Percentiles rank a stretch among this genome's conserved stretches.
Evolutionary conservation across 192 early-diverging fungal species (phyloP).

Genomic region (Dimargaris verticillata): DNA sequence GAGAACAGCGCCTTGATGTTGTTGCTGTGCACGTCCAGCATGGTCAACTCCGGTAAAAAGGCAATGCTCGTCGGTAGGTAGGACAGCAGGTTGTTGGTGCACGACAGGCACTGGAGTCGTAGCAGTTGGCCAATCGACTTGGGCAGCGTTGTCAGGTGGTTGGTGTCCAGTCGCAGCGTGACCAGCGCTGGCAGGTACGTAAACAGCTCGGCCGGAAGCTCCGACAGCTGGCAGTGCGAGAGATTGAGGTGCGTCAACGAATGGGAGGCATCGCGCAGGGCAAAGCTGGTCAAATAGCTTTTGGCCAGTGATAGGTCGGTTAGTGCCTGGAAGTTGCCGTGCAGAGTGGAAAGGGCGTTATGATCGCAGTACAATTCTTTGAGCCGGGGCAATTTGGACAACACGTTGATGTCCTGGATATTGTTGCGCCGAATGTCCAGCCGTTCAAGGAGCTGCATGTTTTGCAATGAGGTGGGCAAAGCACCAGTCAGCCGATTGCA

Average conservation of each 20-base stretch:
- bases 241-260: conserved; percentile 33
- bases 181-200: conserved; percentile 35
- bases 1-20: conserved; percentile 51
- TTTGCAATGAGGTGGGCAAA: conserved; percentile 41
- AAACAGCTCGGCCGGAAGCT: conserved; percentile 42
- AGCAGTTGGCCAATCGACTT: conserved; percentile 34
- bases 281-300: conserved; percentile 55
- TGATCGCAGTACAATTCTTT: conserved; percentile 51
- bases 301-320: conserved; percentile 38
- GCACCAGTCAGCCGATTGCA: conserved; percentile 60
- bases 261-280: conserved; percentile 26
- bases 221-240: conserved; percentile 51
- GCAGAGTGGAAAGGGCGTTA: conserved; percentile 47
- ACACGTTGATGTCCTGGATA: conserved; percentile 45
- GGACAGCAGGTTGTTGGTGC: conserved; percentile 51
- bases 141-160: conserved; percentile 53
- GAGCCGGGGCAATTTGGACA: conserved; percentile 36
- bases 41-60: conserved; percentile 36
- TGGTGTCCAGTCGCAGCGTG: conserved; percentile 45
- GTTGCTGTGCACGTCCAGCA: conserved; percentile 61
- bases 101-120: conserved; percentile 35
- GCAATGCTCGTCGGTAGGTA: conserved; percentile 53
- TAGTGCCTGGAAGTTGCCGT: conserved; percentile 38
- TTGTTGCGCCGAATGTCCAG: conserved; percentile 71
- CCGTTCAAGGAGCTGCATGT: conserved; percentile 40